Percentiles rank a stretch among this genome's conserved stretches.
Conservation (phyloP, 768 basidiomycete species). For the Tricholoma flavovirens region DNA sequence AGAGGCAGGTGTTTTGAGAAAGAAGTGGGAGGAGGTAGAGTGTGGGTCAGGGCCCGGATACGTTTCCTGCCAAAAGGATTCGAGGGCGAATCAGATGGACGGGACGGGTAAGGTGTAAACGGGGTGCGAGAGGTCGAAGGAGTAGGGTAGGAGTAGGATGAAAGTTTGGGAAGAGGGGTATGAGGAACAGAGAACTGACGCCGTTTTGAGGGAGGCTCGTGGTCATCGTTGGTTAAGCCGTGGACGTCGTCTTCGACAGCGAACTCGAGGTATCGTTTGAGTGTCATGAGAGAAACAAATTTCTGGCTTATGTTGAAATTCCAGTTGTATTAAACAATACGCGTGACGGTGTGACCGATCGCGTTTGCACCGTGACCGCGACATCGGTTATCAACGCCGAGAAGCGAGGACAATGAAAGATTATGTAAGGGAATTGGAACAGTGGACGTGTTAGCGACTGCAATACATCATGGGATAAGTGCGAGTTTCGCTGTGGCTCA, state of each 20-base stretch:
- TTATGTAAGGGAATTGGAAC: no score
- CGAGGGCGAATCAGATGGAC: slow-evolving; percentile 62
- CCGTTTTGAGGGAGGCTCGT: slow-evolving; percentile 14
- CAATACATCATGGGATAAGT: no score
- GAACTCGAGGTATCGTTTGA: slow-evolving; percentile 15
- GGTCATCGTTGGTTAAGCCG: slow-evolving; percentile 4
- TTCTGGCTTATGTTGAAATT: no score
- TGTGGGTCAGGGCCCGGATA: slow-evolving; percentile 31
- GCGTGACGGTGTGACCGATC: slow-evolving; percentile 17
- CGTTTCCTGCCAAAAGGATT: slow-evolving; percentile 64
- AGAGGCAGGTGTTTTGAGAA: slow-evolving; percentile 59
- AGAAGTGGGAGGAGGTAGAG: slow-evolving; percentile 37
- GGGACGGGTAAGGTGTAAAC: slow-evolving; percentile 38
- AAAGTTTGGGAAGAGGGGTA: slow-evolving; percentile 20
- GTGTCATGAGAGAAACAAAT: slow-evolving; percentile 8
- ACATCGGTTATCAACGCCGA: no score
- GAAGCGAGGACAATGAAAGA: no score
- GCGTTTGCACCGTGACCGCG: slow-evolving; percentile 9
- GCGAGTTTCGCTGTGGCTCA: no score
- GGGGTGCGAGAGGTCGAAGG: slow-evolving; percentile 20
- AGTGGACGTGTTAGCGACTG: no score
- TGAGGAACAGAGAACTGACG: slow-evolving; percentile 13
- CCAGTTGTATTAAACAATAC: no score
- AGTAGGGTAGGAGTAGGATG: slow-evolving; percentile 9
- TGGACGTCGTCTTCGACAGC: slow-evolving; percentile 2